Conservation (phyloP, 257 asterid genomes). For the Scutellaria minor region DNA sequence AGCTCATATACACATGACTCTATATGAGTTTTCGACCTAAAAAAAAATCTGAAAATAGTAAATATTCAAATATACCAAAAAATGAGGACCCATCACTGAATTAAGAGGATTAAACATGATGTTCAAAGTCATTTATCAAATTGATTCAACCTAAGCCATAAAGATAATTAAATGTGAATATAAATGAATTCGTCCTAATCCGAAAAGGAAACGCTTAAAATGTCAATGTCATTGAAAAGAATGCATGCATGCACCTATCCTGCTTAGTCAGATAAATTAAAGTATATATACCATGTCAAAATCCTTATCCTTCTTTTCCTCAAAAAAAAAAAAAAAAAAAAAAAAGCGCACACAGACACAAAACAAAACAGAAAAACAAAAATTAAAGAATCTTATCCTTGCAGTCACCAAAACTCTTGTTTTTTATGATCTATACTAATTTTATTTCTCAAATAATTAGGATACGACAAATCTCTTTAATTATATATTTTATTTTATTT, state of each 20-base stretch:
- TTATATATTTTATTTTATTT: too few species aligned
- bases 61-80: too few species aligned
- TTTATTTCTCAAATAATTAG: conserved; percentile 2
- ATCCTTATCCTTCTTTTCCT: background rate
- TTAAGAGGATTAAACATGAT: background rate
- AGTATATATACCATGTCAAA: background rate
- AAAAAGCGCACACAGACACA: too few species aligned
- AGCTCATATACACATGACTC: too few species aligned
- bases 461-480: background rate
- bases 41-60: too few species aligned
- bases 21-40: too few species aligned
- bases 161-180: conserved; percentile 14
- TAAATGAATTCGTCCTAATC: conserved; percentile 35
- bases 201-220: conserved; percentile 27
- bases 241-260: conserved; percentile 37
- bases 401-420: background rate
- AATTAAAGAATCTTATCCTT: background rate
- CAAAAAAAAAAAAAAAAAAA: too few species aligned
- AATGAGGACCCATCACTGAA: too few species aligned
- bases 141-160: conserved; percentile 15
- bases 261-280: background rate
- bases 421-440: background rate
- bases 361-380: too few species aligned
- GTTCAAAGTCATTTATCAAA: background rate
- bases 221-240: conserved; percentile 32